These are phyloP conservation scores for Fusarium sp. DNA, from an alignment of 2,329 filamentous ascomycete genomes.

Conservation along the genomic window DNA sequence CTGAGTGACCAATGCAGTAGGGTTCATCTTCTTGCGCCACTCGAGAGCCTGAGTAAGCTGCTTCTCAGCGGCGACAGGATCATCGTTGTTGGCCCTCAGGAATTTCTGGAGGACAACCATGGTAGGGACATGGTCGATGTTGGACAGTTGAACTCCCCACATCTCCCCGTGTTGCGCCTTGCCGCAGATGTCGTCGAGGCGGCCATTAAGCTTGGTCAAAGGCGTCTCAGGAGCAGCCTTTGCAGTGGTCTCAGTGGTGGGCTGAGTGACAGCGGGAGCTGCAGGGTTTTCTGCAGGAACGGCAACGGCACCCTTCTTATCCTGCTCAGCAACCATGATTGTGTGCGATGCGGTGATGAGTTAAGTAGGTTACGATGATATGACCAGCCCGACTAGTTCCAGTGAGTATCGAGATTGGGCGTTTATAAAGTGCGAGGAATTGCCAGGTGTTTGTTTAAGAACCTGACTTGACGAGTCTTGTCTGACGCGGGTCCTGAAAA, in stretches of 20 bases:
- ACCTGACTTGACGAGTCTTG: constrained; percentile 20
- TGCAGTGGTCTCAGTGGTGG: constrained; percentile 1
- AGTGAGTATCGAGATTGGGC: background rate
- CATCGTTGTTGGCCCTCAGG: constrained; percentile 86
- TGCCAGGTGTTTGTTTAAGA: constrained; percentile 11
- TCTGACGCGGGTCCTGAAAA: constrained; percentile 19
- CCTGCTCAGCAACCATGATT: constrained; percentile 49
- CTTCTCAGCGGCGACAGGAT: constrained; percentile 76
- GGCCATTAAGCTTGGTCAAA: constrained; percentile 67
- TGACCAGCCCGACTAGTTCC: background rate
- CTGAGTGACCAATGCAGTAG: constrained; percentile 71
- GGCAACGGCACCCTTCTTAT: constrained; percentile 33
- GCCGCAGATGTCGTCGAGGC: constrained; percentile 67
- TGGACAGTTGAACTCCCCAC: constrained; percentile 81
- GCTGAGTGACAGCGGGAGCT: constrained; percentile 4
- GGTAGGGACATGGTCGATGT: constrained; percentile 73
- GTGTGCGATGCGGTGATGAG: background rate
- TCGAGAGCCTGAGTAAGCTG: constrained; percentile 83
- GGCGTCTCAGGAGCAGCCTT: constrained; percentile 46
- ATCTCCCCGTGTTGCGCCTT: constrained; percentile 77
- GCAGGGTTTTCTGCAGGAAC: constrained; percentile 20
- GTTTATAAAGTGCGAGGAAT: background rate
- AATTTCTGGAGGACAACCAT: constrained; percentile 93
- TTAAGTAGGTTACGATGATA: background rate
- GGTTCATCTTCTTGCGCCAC: constrained; percentile 84